Evolutionary conservation across 2,329 filamentous ascomycete genomes (phyloP).

Genomic region (Lasiodiplodia theobromae): DNA sequence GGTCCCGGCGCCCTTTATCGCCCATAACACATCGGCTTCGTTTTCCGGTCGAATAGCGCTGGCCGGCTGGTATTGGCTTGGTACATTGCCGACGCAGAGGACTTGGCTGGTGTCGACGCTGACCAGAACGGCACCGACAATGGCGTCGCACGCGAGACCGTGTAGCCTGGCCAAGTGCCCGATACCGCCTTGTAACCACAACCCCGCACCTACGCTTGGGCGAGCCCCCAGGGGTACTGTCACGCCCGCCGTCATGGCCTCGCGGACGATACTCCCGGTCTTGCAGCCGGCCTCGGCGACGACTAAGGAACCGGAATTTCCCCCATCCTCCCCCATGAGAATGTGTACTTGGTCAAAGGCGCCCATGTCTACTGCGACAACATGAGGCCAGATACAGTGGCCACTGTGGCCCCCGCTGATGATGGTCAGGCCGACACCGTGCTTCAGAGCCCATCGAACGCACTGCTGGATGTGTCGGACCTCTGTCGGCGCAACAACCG

Average conservation of each 20-base stretch:
- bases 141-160: conserved; percentile 66
- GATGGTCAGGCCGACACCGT: conserved; percentile 56
- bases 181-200: conserved; percentile 71
- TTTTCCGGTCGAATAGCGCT: conserved; percentile 53
- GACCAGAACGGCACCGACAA: conserved; percentile 67
- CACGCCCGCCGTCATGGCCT: conserved; percentile 56
- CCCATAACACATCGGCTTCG: conserved; percentile 63
- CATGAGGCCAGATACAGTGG: conserved; percentile 62
- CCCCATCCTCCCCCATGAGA: conserved; percentile 35
- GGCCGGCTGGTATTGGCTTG: conserved; percentile 51
- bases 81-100: conserved; percentile 62
- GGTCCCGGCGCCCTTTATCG: conserved; percentile 64
- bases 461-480: conserved; percentile 62
- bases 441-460: conserved; percentile 62
- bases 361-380: conserved; percentile 66
- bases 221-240: conserved; percentile 67
- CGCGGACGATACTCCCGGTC: conserved; percentile 60
- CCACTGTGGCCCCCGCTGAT: conserved; percentile 67
- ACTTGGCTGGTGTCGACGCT: conserved; percentile 57
- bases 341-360: conserved; percentile 62
- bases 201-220: conserved; percentile 68
- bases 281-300: conserved; percentile 65
- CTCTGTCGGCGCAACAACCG: conserved; percentile 55
- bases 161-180: conserved; percentile 64
- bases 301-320: conserved; percentile 47